phyloP scores from a whole-genome alignment of 2,329 filamentous ascomycete genomes.

The Dactylella cylindrospora region DNA sequence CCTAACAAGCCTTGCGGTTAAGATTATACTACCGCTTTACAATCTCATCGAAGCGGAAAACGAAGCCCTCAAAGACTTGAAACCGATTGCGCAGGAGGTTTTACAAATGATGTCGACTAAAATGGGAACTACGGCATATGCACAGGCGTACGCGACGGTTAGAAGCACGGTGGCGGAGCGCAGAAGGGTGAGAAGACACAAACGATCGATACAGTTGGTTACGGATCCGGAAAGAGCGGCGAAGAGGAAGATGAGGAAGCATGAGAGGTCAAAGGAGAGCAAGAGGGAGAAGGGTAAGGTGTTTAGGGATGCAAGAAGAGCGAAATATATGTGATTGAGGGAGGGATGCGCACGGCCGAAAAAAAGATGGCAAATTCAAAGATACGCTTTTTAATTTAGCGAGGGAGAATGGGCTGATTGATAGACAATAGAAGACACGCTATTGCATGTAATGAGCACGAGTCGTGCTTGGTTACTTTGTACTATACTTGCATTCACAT shows the following conservation, averaged over 20 bases:
- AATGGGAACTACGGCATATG: constrained; percentile 76
- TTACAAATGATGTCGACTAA: constrained; percentile 83
- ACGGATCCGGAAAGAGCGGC: constrained; percentile 76
- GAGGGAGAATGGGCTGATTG: too few species aligned
- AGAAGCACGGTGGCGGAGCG: constrained; percentile 71
- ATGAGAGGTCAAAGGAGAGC: constrained; percentile 79
- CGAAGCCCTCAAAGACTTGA: constrained; percentile 57
- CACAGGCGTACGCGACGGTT: constrained; percentile 71
- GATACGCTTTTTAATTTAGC: too few species aligned
- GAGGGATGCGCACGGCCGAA: too few species aligned
- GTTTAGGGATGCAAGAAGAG: constrained; percentile 70
- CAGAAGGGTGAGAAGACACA: constrained; percentile 72
- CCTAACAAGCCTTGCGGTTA: constrained; percentile 65
- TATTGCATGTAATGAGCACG: too few species aligned
- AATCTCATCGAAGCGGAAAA: constrained; percentile 71
- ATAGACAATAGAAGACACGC: too few species aligned
- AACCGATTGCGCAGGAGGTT: constrained; percentile 71
- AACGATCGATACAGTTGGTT: constrained; percentile 84
- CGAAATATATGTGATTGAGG: constrained; percentile 59
- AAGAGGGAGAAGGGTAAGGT: constrained; percentile 76
- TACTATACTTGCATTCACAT: too few species aligned
- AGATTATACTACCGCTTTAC: constrained; percentile 69
- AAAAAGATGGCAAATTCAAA: too few species aligned
- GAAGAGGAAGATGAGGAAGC: constrained; percentile 76
- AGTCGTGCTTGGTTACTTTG: too few species aligned